Conservation (phyloP, 2,329 filamentous ascomycete species). For the Neofusicoccum sp. region DNA sequence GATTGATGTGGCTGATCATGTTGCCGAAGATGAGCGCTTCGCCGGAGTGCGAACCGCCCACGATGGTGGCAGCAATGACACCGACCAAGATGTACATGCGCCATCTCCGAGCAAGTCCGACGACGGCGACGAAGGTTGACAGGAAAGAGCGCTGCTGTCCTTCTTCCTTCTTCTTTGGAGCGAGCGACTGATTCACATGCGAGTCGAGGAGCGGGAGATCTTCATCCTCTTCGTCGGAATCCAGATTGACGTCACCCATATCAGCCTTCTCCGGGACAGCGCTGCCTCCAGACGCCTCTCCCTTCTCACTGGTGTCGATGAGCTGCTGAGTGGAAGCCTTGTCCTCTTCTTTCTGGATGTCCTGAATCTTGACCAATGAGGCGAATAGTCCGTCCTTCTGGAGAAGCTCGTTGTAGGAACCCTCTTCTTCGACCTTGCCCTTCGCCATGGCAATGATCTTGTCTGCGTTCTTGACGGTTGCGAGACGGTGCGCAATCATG, state of each 20-base stretch:
- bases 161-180: neutral
- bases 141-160: neutral
- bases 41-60: neutral
- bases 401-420: constrained; percentile 42
- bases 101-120: neutral
- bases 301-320: neutral
- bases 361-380: constrained; percentile 21
- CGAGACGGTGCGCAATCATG: constrained; percentile 42
- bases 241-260: neutral
- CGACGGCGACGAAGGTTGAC: neutral
- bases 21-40: constrained; percentile 11
- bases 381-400: constrained; percentile 40
- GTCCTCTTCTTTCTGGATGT: constrained; percentile 7
- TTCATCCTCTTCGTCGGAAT: neutral
- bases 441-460: constrained; percentile 41
- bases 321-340: neutral
- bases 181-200: neutral
- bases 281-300: neutral
- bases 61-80: neutral
- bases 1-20: neutral
- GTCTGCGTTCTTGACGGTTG: constrained; percentile 39
- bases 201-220: constrained; percentile 6
- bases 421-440: constrained; percentile 39
- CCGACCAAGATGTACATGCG: neutral
- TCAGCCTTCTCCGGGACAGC: neutral